Percentiles rank a stretch among this genome's conserved stretches.
phyloP scores from a whole-genome alignment of 345 rosid species.

The Corchorus capsularis region DNA sequence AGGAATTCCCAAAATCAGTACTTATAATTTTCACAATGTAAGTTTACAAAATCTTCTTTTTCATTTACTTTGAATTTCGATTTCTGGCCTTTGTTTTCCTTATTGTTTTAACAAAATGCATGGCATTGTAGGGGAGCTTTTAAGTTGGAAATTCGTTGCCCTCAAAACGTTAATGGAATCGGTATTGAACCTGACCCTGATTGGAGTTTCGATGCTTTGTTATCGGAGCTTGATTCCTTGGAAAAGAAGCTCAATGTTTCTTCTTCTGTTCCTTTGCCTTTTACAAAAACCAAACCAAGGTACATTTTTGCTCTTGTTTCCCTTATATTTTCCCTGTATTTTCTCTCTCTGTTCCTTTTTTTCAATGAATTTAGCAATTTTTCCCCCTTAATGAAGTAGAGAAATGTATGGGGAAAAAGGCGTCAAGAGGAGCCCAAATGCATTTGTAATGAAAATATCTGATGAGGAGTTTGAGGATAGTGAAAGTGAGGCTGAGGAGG shows the following conservation, averaged over 20 bases:
- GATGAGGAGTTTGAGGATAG: slow-evolving; percentile 59
- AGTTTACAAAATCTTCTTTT: neutral
- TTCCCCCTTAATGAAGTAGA: slow-evolving; percentile 19
- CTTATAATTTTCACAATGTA: slow-evolving; percentile 5
- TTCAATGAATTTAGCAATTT: neutral
- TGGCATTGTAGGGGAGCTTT: slow-evolving; percentile 54
- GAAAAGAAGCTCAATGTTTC: slow-evolving; percentile 60
- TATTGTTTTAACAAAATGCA: neutral
- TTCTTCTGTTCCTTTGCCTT: slow-evolving; percentile 41
- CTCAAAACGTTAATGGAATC: slow-evolving; percentile 55
- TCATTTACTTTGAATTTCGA: neutral
- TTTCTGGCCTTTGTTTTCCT: neutral
- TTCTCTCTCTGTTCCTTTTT: neutral
- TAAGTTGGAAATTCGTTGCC: slow-evolving; percentile 63
- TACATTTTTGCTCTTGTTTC: slow-evolving; percentile 19
- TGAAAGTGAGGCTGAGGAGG: slow-evolving; percentile 42
- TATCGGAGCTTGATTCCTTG: slow-evolving; percentile 65
- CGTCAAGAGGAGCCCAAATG: slow-evolving; percentile 35
- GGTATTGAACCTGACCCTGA: slow-evolving; percentile 70
- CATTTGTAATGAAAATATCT: slow-evolving; percentile 63
- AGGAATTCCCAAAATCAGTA: neutral
- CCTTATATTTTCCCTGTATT: neutral
- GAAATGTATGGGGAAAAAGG: slow-evolving; percentile 31
- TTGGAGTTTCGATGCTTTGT: slow-evolving; percentile 63
- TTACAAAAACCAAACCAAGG: slow-evolving; percentile 49